Evolutionary conservation across 345 rosid species (phyloP).

Genomic region (Triadica sebifera): DNA sequence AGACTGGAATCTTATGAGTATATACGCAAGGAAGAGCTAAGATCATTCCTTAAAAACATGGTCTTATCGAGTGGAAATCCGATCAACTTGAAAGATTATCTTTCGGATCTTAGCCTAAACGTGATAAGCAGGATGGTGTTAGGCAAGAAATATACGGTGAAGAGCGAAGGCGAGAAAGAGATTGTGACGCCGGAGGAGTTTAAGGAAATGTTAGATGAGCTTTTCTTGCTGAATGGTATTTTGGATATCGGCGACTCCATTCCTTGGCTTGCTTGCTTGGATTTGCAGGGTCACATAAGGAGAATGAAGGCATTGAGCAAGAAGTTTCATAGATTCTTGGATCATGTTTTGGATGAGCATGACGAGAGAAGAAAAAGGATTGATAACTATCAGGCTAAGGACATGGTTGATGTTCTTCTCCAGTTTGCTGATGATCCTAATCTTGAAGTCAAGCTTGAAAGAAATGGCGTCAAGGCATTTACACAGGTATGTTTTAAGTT

Average conservation of each 20-base stretch:
- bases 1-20: conserved; percentile 60
- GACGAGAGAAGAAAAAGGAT: conserved; percentile 32
- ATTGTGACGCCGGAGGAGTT: conserved; percentile 54
- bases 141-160: conserved; percentile 55
- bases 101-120: conserved; percentile 44
- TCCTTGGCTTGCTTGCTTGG: conserved; percentile 57
- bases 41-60: conserved; percentile 27
- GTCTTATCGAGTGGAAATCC: conserved; percentile 19
- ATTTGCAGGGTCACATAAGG: conserved; percentile 62
- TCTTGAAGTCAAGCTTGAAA: conserved; percentile 61
- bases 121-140: conserved; percentile 65
- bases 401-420: conserved; percentile 65
- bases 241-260: conserved; percentile 68
- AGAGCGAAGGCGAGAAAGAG: conserved; percentile 19
- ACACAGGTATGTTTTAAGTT: conserved; percentile 52
- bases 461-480: conserved; percentile 59
- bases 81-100: conserved; percentile 40
- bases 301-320: conserved; percentile 59
- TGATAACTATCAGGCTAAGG: conserved; percentile 44
- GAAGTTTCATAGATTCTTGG: conserved; percentile 58
- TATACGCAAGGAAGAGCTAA: conserved; percentile 50
- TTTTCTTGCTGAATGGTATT: conserved; percentile 59
- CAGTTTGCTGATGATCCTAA: conserved; percentile 58
- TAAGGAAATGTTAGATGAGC: conserved; percentile 66
- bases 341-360: conserved; percentile 62